Conservation (phyloP, 2,329 filamentous ascomycete species). For the Colletotrichum costaricense region DNA sequence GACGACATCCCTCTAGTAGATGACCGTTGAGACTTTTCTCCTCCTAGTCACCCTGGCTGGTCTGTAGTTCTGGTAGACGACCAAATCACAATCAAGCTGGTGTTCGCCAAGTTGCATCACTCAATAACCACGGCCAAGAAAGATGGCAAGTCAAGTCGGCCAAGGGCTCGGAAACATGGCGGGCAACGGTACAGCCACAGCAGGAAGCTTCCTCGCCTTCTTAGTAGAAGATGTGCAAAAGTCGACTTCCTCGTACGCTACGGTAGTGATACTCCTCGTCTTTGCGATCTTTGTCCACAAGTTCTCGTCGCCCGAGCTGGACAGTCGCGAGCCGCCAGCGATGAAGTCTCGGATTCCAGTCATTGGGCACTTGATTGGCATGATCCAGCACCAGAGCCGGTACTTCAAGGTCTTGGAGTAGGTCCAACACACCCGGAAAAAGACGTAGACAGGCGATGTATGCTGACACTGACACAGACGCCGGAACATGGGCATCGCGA, state of each 20-base stretch:
- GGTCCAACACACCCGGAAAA: background rate
- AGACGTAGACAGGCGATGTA: slow-evolving; percentile 47
- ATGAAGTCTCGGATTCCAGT: slow-evolving; percentile 54
- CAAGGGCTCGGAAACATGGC: background rate
- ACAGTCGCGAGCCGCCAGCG: slow-evolving; percentile 54
- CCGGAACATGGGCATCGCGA: slow-evolving; percentile 51
- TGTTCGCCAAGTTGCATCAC: background rate
- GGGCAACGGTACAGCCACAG: slow-evolving; percentile 7
- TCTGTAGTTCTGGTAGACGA: background rate
- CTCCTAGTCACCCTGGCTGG: background rate
- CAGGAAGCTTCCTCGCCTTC: slow-evolving; percentile 6
- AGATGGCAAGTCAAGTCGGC: background rate
- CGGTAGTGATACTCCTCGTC: background rate
- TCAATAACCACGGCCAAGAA: background rate
- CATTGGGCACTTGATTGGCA: slow-evolving; percentile 58
- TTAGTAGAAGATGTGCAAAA: background rate
- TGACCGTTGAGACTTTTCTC: background rate
- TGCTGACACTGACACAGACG: background rate
- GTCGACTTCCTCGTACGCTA: background rate
- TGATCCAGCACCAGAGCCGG: slow-evolving; percentile 49
- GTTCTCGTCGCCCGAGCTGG: slow-evolving; percentile 33
- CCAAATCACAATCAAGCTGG: background rate
- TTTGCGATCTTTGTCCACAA: background rate
- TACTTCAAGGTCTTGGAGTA: slow-evolving; percentile 54
- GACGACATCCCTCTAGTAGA: background rate